Conservation (phyloP, 2,329 filamentous ascomycete species). For the Colletotrichum phormii region DNA sequence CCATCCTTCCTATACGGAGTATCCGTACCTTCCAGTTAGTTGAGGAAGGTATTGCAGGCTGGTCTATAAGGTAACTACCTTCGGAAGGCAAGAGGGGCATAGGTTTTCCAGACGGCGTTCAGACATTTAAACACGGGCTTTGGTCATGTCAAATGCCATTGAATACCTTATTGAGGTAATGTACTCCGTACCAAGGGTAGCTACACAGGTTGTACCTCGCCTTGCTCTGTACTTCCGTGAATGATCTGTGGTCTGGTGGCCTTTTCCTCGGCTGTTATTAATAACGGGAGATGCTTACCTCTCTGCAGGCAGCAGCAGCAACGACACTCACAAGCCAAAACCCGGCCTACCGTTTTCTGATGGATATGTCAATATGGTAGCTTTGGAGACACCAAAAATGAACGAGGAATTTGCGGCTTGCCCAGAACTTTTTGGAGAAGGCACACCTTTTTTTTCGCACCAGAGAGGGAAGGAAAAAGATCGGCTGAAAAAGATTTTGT, state of each 20-base stretch:
- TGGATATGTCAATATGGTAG: background rate
- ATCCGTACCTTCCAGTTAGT: background rate
- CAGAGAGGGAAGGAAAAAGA: background rate
- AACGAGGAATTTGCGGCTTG: background rate
- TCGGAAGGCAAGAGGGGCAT: background rate
- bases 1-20: no score
- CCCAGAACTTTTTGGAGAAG: background rate
- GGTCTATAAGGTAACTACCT: no score
- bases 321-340: background rate
- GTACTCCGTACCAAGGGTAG: background rate
- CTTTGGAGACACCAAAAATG: background rate
- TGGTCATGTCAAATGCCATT: background rate
- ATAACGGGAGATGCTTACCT: background rate
- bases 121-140: background rate
- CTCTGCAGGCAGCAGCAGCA: background rate
- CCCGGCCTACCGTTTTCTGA: background rate
- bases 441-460: background rate
- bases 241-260: no score
- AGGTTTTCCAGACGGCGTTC: background rate
- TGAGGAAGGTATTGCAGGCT: background rate
- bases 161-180: background rate
- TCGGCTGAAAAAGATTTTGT: conserved; percentile 17
- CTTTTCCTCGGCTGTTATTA: background rate
- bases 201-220: no score
- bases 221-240: no score